Evolutionary conservation across 768 basidiomycete genomes (phyloP), one percentile per base, ranked within the genome.

Genomic region (Kwoniella heveanensis): DNA sequence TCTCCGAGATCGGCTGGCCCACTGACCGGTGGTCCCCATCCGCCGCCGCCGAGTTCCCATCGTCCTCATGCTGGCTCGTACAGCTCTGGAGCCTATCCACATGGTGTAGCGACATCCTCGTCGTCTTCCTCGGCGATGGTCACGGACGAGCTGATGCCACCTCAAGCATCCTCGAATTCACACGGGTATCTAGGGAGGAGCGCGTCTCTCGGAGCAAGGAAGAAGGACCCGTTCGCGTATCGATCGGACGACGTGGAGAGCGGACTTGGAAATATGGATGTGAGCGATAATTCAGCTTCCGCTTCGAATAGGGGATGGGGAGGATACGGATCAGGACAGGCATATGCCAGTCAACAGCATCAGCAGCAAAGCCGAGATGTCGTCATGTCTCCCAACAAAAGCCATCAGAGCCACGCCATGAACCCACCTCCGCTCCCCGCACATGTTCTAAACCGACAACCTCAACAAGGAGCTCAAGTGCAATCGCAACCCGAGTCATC

Each of bases 161-260:
- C 71, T 44, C 59, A 69, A 15, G n/a, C 50, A 10, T 57, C 66
- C 7, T n/a, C n/a, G n/a, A 64, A 66, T 32, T 60, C 72, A 17
- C 57, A 58, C 19, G 69, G 70, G 19, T 68, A 72, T 8, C 53
- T 79, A 7, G 78, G 72, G 1, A 52, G 78, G 27, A 77, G 76
- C 47, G 74, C 78, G 15, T 74, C 72, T 25, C 60, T 79, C 22
- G 58, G 60, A 36, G 63, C 70, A 17, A 70, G 74, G 49, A 74
- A 70, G 61, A 77, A 77, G 55, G 74, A 77, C 47, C 73, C 76
- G n/a, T 77, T 72, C 39, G 65, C 71, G 2, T 74, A 77, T 62
- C 57, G 67, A n/a, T 69, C 73, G 21, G 78, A 77, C 48, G 78
- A 79, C 39, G 76, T 79, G 12, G 78, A 79, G 57, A 68, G 68